Evolutionary conservation across 495 filamentous ascomycete genomes (phyloP).

Genomic region (Ramalina intermedia): DNA sequence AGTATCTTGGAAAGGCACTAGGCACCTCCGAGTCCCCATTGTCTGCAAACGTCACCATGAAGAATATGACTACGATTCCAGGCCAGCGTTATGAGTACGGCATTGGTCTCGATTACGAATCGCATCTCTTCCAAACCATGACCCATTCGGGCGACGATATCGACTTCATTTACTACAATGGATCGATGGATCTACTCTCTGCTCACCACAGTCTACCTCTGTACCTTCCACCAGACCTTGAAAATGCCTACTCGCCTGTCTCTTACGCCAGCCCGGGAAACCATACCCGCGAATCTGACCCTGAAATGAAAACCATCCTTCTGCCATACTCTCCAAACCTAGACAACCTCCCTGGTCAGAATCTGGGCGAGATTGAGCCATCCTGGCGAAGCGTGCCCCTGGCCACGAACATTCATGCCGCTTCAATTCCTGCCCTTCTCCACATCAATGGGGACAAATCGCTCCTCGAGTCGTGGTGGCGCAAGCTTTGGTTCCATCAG

Average conservation of each 20-base stretch:
- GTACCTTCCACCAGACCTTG: conserved; percentile 25
- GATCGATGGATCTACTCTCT: conserved; percentile 25
- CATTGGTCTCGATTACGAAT: conserved; percentile 43
- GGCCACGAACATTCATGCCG: conserved; percentile 37
- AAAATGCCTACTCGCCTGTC: conserved; percentile 26
- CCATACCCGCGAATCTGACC: conserved; percentile 14
- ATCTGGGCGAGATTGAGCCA: conserved; percentile 14
- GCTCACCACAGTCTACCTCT: conserved; percentile 29
- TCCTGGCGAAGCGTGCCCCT: conserved; percentile 38
- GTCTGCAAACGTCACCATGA: conserved; percentile 32
- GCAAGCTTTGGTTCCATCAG: conserved; percentile 41
- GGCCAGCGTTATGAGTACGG: conserved; percentile 40
- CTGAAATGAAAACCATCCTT: conserved; percentile 17
- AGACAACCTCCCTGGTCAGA: conserved; percentile 24
- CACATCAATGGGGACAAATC: conserved; percentile 34
- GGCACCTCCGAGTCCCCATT: conserved; percentile 28
- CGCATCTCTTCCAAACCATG: conserved; percentile 39
- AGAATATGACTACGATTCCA: conserved; percentile 22
- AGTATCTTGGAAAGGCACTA: conserved; percentile 29
- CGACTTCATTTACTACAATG: conserved; percentile 34
- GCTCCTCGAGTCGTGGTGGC: conserved; percentile 35
- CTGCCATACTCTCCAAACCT: conserved; percentile 29
- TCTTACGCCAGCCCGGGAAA: conserved; percentile 11
- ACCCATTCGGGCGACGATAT: conserved; percentile 28
- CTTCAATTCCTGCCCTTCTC: conserved; percentile 32